Conservation (phyloP, 108 stramenopile species). For the Halocafeteria seosinensis region DNA sequence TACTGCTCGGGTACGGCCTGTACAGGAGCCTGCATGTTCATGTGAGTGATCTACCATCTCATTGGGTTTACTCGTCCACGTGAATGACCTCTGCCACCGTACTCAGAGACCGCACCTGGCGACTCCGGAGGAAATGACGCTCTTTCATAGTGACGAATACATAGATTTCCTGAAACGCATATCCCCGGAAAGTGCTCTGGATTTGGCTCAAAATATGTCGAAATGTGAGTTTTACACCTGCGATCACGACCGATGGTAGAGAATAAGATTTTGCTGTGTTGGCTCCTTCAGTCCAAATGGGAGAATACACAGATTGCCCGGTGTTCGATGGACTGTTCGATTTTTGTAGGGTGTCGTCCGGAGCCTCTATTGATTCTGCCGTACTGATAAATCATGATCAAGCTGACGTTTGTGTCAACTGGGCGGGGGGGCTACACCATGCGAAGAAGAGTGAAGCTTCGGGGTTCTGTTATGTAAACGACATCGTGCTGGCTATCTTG, state of each 20-base stretch:
- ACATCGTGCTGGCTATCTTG: slow-evolving; percentile 94
- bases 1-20: slow-evolving; percentile 76
- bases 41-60: background rate
- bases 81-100: background rate
- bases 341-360: slow-evolving; percentile 81
- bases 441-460: slow-evolving; percentile 93
- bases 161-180: slow-evolving; percentile 69
- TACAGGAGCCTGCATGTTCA: slow-evolving; percentile 96
- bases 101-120: slow-evolving; percentile 10
- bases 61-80: background rate
- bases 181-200: slow-evolving; percentile 57
- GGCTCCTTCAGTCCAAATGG: slow-evolving; percentile 59
- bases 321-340: slow-evolving; percentile 94
- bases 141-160: slow-evolving; percentile 89
- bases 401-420: slow-evolving; percentile 91
- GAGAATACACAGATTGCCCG: slow-evolving; percentile 91
- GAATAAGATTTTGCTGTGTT: background rate
- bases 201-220: slow-evolving; percentile 3
- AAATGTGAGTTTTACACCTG: background rate
- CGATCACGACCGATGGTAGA: background rate
- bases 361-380: slow-evolving; percentile 83
- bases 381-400: slow-evolving; percentile 73
- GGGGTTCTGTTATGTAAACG: slow-evolving; percentile 93
- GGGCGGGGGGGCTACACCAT: slow-evolving; percentile 96
- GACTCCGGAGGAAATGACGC: slow-evolving; percentile 52